A percentile compares a stretch with the other conserved stretches of the same genome.
Conservation (phyloP, 768 basidiomycete species). For the Gymnopilus dilepis region DNA sequence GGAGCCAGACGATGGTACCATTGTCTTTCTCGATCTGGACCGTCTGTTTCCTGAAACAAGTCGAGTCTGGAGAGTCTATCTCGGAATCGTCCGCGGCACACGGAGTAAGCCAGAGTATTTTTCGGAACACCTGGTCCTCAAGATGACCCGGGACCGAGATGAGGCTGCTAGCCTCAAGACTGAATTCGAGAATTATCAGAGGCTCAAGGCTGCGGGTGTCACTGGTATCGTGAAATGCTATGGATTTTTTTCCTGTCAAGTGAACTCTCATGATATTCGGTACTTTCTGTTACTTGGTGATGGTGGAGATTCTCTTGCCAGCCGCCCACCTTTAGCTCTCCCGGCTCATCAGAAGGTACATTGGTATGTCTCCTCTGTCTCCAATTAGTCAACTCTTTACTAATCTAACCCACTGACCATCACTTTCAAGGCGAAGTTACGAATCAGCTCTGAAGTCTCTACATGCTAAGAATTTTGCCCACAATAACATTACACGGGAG, state of each 20-base stretch:
- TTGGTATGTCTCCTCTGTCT: not conserved
- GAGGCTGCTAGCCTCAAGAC: not conserved
- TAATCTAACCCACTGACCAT: not conserved
- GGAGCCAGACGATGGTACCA: too few relatives aligned
- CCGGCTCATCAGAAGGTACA: not conserved
- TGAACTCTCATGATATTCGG: not conserved
- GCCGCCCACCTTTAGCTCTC: not conserved
- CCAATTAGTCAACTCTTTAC: not conserved
- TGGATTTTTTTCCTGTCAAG: not conserved
- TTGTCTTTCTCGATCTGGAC: conserved; percentile 1
- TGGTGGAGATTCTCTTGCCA: not conserved
- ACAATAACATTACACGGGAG: not conserved
- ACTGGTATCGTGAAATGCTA: not conserved
- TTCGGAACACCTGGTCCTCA: not conserved
- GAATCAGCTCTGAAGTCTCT: not conserved
- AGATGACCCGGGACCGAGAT: not conserved
- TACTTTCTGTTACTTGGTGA: not conserved
- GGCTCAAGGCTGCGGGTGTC: not conserved
- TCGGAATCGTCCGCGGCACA: not conserved
- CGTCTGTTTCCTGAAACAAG: not conserved
- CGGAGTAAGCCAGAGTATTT: not conserved
- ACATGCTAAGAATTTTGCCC: not conserved
- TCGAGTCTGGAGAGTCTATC: not conserved
- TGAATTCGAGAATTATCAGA: not conserved
- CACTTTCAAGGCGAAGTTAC: not conserved